phyloP scores from a whole-genome alignment of 2,329 filamentous ascomycete genomes.

The Colletotrichum tropicicola region DNA sequence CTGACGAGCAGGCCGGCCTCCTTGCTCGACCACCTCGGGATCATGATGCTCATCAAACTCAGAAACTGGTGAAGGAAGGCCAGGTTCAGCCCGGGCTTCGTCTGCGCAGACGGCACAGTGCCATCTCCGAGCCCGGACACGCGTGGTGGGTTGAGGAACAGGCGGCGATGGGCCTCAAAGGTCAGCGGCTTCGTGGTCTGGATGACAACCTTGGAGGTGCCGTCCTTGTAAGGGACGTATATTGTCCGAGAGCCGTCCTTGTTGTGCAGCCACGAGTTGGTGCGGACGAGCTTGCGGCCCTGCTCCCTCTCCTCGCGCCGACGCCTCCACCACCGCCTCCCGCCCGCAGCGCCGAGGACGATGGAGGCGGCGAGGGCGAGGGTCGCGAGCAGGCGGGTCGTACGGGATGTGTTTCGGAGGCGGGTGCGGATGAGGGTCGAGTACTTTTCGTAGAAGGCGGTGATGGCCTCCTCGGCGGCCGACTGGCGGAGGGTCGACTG shows the following conservation, averaged over 20 bases:
- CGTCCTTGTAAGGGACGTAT: slow-evolving; percentile 90
- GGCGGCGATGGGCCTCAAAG: slow-evolving; percentile 92
- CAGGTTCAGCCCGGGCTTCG: slow-evolving; percentile 92
- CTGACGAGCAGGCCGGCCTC: slow-evolving; percentile 90
- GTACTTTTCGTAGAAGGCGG: slow-evolving; percentile 70
- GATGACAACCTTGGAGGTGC: slow-evolving; percentile 91
- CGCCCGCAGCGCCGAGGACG: slow-evolving; percentile 80
- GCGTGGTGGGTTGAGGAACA: slow-evolving; percentile 91
- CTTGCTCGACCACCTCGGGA: slow-evolving; percentile 94
- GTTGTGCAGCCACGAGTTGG: slow-evolving; percentile 91
- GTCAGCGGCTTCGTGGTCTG: slow-evolving; percentile 90
- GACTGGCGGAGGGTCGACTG: slow-evolving; percentile 83
- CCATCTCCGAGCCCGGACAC: slow-evolving; percentile 81
- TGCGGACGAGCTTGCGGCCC: slow-evolving; percentile 81
- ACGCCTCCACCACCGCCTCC: slow-evolving; percentile 79
- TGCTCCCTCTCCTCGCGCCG: slow-evolving; percentile 82
- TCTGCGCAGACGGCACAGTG: slow-evolving; percentile 84
- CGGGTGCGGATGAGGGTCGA: slow-evolving; percentile 59
- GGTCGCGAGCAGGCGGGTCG: slow-evolving; percentile 78
- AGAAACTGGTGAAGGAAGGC: slow-evolving; percentile 97
- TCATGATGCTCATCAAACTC: slow-evolving; percentile 96
- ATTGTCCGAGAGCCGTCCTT: slow-evolving; percentile 96
- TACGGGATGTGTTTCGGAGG: slow-evolving; percentile 72
- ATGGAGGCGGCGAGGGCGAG: slow-evolving; percentile 81
- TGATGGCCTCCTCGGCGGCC: slow-evolving; percentile 72